A percentile compares a stretch with the other conserved stretches of the same genome.
Conservation (phyloP, 139 green algal genomes). For the Picocystis salinarum region DNA sequence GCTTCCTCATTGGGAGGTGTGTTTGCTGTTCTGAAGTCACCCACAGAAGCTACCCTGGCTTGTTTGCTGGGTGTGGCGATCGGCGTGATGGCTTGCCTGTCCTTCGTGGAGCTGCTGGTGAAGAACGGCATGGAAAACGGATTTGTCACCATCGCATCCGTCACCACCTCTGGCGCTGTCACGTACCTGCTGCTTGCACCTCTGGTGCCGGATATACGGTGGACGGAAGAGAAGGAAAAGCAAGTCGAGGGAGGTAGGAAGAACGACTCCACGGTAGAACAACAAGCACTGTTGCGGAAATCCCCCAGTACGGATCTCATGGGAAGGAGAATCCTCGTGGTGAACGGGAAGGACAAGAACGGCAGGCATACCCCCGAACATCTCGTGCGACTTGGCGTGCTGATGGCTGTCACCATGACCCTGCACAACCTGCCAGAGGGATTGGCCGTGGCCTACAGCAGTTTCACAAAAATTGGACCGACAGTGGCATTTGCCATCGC, state of each 20-base stretch:
- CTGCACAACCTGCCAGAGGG: constrained; percentile 74
- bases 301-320: too few relatives aligned
- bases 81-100: constrained; percentile 63
- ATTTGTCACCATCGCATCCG: constrained; percentile 1
- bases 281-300: background rate
- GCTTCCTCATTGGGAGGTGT: constrained; percentile 7
- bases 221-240: background rate
- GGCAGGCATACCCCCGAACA: constrained; percentile 1
- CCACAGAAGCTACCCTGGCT: too few relatives aligned
- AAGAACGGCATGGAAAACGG: constrained; percentile 39
- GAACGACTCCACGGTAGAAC: background rate
- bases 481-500: constrained; percentile 64
- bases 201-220: constrained; percentile 2
- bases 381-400: constrained; percentile 29
- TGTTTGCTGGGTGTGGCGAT: too few relatives aligned
- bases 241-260: background rate
- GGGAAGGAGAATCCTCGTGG: too few relatives aligned
- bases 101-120: constrained; percentile 51
- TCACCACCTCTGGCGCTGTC: background rate
- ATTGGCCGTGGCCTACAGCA: constrained; percentile 44
- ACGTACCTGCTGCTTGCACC: constrained; percentile 5
- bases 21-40: constrained; percentile 3
- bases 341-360: too few relatives aligned
- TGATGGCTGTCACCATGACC: constrained; percentile 74
- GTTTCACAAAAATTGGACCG: constrained; percentile 49